phyloP scores from a whole-genome alignment of 257 asterid species.

The Solanum sitiens region DNA sequence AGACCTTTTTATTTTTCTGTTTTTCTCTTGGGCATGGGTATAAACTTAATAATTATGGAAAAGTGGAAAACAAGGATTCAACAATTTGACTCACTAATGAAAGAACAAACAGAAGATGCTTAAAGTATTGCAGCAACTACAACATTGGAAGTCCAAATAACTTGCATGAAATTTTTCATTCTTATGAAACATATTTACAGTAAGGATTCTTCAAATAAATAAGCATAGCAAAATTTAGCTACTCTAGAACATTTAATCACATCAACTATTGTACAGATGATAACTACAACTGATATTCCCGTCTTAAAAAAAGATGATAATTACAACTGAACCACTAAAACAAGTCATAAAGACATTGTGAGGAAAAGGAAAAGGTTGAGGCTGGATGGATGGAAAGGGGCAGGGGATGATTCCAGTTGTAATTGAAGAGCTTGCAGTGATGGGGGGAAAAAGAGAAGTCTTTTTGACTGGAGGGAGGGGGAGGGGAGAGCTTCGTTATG shows the following conservation, averaged over 20 bases:
- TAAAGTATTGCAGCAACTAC: neutral
- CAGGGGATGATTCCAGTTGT: neutral
- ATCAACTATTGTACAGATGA: neutral
- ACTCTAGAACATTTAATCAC: neutral
- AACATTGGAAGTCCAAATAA: neutral
- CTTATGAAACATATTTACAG: neutral
- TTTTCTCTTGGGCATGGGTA: neutral
- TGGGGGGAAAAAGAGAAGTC: neutral
- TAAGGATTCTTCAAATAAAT: neutral
- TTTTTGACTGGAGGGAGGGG: neutral
- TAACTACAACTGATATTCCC: neutral
- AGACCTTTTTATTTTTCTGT: neutral
- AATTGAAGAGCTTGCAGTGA: neutral
- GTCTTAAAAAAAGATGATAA: neutral
- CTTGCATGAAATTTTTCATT: neutral
- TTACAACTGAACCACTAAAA: neutral
- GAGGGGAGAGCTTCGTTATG: neutral
- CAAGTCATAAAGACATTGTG: neutral
- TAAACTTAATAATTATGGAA: neutral
- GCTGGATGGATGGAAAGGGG: neutral
- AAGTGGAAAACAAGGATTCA: neutral
- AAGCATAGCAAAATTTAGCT: neutral
- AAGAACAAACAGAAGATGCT: neutral
- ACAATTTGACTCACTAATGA: neutral
- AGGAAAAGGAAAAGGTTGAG: neutral